Evolutionary conservation across 2,329 filamentous ascomycete species (phyloP).

Genomic region (Aspergillus pseudoviridinutans): DNA sequence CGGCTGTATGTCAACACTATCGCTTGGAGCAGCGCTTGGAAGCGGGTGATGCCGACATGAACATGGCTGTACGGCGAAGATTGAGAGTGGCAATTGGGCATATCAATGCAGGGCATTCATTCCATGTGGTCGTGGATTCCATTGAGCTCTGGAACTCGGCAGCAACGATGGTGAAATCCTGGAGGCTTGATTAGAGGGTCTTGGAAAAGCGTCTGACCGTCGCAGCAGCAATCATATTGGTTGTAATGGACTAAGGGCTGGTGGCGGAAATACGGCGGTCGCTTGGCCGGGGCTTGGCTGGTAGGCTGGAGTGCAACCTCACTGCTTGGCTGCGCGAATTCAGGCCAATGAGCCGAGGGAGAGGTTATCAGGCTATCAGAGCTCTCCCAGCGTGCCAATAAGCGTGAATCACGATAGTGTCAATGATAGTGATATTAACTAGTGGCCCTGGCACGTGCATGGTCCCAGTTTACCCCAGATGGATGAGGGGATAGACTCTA

Average conservation of each 20-base stretch:
- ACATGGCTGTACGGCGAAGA: neutral
- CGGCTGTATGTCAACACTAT: too few species aligned
- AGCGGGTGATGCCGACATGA: neutral
- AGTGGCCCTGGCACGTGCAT: neutral
- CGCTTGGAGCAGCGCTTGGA: neutral
- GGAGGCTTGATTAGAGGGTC: conserved; percentile 2
- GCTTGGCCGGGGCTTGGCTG: conserved; percentile 19
- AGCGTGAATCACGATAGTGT: neutral
- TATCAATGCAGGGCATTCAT: neutral
- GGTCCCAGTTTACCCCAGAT: neutral
- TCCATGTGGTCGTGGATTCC: neutral
- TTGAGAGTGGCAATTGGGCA: neutral
- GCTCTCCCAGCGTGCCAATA: neutral
- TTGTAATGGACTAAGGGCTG: neutral
- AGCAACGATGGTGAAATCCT: neutral
- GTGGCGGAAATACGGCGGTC: conserved; percentile 1
- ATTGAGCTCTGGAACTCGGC: neutral
- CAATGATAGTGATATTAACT: neutral
- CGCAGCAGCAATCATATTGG: neutral
- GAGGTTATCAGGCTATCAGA: neutral
- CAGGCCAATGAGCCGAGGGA: neutral
- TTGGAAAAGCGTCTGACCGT: neutral
- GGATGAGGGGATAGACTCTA: neutral
- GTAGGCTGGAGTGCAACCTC: conserved; percentile 21
- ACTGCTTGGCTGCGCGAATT: conserved; percentile 13